Percentiles rank a stretch among this genome's conserved stretches.
Conservation (phyloP, 495 filamentous ascomycete genomes). For the Aspergillus kassunensis region DNA sequence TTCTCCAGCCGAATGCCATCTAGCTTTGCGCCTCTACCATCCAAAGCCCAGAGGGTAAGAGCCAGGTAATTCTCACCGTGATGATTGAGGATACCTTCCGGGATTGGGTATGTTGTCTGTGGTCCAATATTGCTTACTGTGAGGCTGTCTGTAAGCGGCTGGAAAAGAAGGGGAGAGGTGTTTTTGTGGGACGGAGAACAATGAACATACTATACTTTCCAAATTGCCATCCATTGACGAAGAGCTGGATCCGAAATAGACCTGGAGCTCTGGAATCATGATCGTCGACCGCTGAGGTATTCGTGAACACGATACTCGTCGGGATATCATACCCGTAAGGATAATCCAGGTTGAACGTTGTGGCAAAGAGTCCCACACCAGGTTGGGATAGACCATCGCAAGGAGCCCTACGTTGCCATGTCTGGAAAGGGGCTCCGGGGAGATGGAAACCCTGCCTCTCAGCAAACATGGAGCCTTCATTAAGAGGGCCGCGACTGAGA, state of each 20-base stretch:
- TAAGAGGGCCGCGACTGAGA: constrained; percentile 58
- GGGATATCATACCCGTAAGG: constrained; percentile 53
- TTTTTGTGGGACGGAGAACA: too few species aligned
- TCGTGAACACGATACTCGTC: constrained; percentile 51
- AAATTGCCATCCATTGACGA: constrained; percentile 68
- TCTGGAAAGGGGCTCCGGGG: constrained; percentile 17
- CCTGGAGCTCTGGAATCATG: constrained; percentile 18
- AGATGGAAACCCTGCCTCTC: constrained; percentile 64
- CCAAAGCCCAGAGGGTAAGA: too few species aligned
- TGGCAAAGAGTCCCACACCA: constrained; percentile 57
- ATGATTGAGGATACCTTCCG: constrained; percentile 61
- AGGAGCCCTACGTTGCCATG: constrained; percentile 18
- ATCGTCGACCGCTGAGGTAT: constrained; percentile 15
- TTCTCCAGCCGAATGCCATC: too few species aligned
- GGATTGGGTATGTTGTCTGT: constrained; percentile 58
- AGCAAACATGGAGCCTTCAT: constrained; percentile 63
- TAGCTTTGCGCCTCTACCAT: too few species aligned
- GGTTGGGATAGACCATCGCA: constrained; percentile 45
- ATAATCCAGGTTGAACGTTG: constrained; percentile 50
- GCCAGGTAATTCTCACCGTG: constrained; percentile 52
- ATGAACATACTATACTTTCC: constrained; percentile 49
- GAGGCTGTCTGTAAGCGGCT: neutral
- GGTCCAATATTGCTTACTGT: constrained; percentile 51
- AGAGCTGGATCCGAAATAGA: constrained; percentile 53
- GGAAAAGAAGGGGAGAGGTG: neutral